Evolutionary conservation across 2,329 filamentous ascomycete genomes (phyloP), one percentile per base, ranked within the genome.

Genomic region (Xylaria arbuscula): DNA sequence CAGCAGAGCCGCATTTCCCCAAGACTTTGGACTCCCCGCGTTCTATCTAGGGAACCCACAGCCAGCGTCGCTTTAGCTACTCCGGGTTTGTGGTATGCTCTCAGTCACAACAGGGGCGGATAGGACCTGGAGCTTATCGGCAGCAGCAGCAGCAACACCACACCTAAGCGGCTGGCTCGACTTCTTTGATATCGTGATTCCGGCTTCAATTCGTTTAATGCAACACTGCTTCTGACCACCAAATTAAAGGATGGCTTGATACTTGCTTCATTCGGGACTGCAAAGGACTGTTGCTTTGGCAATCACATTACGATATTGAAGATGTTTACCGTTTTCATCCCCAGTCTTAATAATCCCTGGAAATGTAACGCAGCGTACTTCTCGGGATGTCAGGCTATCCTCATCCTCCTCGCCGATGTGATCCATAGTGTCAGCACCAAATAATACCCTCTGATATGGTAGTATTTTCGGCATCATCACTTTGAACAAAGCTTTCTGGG

Each of bases 251-350:
- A 53, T 50, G 50, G 45, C 64, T 34, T 56, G 64, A 62, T 58
- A 62, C 58, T 64, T 63, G 54, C 60, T 72, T 80, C 76, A 83
- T 73, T 86, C 84, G 9, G 84, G 81, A 58, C 80, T 81, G 75
- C 89, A 91, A 56, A 91, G 78, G 5, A 92, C 89, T 72, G 86
- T 86, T n/a, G 89, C 87, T 79, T 90, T 92, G 67, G 86, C 81
- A 71, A 92, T 87, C 54, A 91, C 83, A 75, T 91, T 92, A 50
- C 84, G 83, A 69, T 87, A 86, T 74, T 90, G 86, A 73, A 86
- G 78, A 70, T 89, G 85, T 47, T 85, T 84, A 28, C 89, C 90
- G 69, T 85, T 87, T 79, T 90, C 89, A 76, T 91, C 88, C 6
- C 89, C 89, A 24, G 83, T 80, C 80, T 92, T 92, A 65, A 89